phyloP scores from a whole-genome alignment of 768 basidiomycete genomes.

The Suillus americanus region DNA sequence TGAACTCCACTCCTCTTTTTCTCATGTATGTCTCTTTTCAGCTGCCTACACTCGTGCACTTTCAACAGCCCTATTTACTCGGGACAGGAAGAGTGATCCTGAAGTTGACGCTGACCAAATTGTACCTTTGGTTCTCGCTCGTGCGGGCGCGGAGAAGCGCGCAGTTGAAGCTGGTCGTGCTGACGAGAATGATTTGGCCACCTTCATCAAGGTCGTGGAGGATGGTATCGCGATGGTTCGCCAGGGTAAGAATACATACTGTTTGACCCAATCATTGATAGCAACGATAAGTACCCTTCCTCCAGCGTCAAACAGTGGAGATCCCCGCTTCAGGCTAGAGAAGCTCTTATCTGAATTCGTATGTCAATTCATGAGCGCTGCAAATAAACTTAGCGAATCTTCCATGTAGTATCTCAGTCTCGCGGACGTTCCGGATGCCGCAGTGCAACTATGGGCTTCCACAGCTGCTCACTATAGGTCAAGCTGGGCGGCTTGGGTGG shows the following conservation, averaged over 20 bases:
- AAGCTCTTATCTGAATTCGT: conserved; percentile 80
- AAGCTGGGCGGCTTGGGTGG: conserved; percentile 74
- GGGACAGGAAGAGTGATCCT: conserved; percentile 16
- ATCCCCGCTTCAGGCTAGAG: conserved; percentile 77
- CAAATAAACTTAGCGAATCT: background rate
- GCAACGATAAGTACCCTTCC: background rate
- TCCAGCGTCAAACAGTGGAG: conserved; percentile 64
- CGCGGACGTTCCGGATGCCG: conserved; percentile 51
- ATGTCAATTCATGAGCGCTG: conserved; percentile 29
- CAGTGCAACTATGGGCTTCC: conserved; percentile 61
- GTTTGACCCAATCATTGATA: background rate
- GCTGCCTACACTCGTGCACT: conserved; percentile 62
- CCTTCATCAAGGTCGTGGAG: conserved; percentile 57
- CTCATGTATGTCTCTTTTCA: conserved; percentile 24
- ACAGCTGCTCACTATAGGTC: conserved; percentile 67
- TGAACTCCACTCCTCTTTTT: background rate
- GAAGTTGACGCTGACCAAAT: conserved; percentile 62
- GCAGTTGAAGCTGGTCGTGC: conserved; percentile 45
- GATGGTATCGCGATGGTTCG: conserved; percentile 63
- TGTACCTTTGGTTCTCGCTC: conserved; percentile 60
- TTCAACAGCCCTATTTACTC: conserved; percentile 50
- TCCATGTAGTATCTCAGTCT: conserved; percentile 43
- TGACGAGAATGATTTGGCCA: conserved; percentile 53
- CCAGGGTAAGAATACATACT: conserved; percentile 40
- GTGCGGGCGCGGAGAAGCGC: conserved; percentile 64